Percentiles rank a stretch among this genome's conserved stretches.
phyloP scores from a whole-genome alignment of 2,329 filamentous ascomycete genomes.

The Fusarium caatingaense region DNA sequence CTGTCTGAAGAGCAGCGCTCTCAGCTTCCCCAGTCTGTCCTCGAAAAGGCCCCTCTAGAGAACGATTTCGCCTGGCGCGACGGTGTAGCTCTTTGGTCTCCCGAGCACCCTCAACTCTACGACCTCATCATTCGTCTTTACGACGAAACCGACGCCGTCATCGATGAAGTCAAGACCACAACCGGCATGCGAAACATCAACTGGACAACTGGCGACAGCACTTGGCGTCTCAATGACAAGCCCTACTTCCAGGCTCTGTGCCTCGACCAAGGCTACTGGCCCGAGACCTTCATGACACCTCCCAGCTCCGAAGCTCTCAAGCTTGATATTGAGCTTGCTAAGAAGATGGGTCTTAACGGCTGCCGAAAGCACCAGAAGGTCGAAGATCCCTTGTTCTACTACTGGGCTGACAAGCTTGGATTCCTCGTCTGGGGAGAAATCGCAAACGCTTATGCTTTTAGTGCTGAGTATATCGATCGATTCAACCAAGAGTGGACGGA shows the following conservation, averaged over 20 bases:
- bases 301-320: slow-evolving; percentile 60
- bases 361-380: slow-evolving; percentile 75
- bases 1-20: slow-evolving; percentile 57
- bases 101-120: slow-evolving; percentile 68
- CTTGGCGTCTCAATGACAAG: slow-evolving; percentile 68
- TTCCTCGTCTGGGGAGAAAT: slow-evolving; percentile 74
- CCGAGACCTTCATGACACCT: slow-evolving; percentile 69
- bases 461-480: slow-evolving; percentile 65
- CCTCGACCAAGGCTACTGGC: slow-evolving; percentile 74
- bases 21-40: slow-evolving; percentile 53
- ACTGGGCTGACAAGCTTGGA: slow-evolving; percentile 70
- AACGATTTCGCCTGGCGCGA: slow-evolving; percentile 60
- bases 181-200: slow-evolving; percentile 70
- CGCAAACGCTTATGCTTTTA: slow-evolving; percentile 73
- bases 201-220: slow-evolving; percentile 68
- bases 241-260: slow-evolving; percentile 71
- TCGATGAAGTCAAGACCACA: slow-evolving; percentile 70
- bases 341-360: slow-evolving; percentile 72
- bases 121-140: slow-evolving; percentile 65
- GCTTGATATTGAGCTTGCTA: slow-evolving; percentile 65
- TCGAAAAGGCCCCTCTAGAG: slow-evolving; percentile 50
- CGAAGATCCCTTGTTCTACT: slow-evolving; percentile 69
- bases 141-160: slow-evolving; percentile 51
- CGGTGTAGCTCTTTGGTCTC: slow-evolving; percentile 71
- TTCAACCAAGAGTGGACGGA: slow-evolving; percentile 75